Percentiles rank a stretch among this genome's conserved stretches.
phyloP scores from a whole-genome alignment of 2,329 filamentous ascomycete genomes.

The Fonsecaea monophora region DNA sequence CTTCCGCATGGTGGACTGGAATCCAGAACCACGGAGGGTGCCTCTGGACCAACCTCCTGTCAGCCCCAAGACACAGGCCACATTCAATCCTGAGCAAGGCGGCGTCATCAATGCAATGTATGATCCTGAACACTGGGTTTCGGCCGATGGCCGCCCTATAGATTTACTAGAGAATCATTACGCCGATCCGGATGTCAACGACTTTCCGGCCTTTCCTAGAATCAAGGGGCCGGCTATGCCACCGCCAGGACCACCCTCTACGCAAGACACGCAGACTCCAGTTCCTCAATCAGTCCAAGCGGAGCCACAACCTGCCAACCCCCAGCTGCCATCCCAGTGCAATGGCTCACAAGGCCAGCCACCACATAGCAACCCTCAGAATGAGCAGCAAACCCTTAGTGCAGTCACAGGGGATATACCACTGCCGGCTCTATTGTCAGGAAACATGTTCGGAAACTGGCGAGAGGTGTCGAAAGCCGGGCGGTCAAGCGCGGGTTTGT shows the following conservation, averaged over 20 bases:
- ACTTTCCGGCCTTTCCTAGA: background rate
- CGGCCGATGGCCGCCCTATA: constrained; percentile 21
- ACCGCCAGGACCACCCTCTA: background rate
- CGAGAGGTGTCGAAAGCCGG: background rate
- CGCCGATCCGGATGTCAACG: constrained; percentile 4
- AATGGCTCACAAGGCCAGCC: background rate
- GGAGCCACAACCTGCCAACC: background rate
- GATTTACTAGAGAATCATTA: constrained; percentile 20
- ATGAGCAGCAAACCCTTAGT: background rate
- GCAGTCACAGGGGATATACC: background rate
- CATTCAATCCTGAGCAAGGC: background rate
- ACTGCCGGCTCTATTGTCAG: background rate
- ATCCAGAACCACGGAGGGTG: constrained; percentile 16
- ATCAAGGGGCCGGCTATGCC: background rate
- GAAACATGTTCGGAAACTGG: background rate
- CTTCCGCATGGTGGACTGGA: constrained; percentile 27
- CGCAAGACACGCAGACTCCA: background rate
- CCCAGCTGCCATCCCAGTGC: background rate
- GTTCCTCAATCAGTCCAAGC: background rate
- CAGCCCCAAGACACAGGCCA: constrained; percentile 7
- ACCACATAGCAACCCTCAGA: background rate
- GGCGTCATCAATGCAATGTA: constrained; percentile 20
- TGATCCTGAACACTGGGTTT: constrained; percentile 20
- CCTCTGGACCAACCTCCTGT: constrained; percentile 6
- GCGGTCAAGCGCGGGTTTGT: background rate